These are phyloP conservation scores for Cryptococcus sp. DNA, from an alignment of 1,284 basidiomycete species.

Conservation along the genomic window DNA sequence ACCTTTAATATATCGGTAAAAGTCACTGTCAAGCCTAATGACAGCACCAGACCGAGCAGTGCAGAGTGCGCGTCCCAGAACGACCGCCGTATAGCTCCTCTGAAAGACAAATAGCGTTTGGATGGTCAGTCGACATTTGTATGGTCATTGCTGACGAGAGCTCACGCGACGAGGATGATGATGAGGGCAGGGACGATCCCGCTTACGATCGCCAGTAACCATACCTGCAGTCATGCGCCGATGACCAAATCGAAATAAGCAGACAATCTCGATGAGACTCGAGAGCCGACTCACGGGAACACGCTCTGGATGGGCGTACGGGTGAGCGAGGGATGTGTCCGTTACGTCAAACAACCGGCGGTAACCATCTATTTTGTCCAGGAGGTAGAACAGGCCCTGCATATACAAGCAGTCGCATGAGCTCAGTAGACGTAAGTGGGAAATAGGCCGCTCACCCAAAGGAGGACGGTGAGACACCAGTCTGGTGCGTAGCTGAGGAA, in stretches of 20 bases:
- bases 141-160: not conserved
- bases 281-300: slow-evolving; percentile 67
- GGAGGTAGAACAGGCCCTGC: slow-evolving; percentile 65
- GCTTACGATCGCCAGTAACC: slow-evolving; percentile 67
- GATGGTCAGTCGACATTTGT: not conserved
- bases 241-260: too few species aligned
- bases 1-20: slow-evolving; percentile 81
- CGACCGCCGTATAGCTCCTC: slow-evolving; percentile 58
- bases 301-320: slow-evolving; percentile 79
- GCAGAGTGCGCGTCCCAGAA: slow-evolving; percentile 88
- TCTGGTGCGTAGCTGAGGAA: slow-evolving; percentile 50
- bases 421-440: not conserved
- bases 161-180: slow-evolving; percentile 66
- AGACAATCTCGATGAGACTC: too few species aligned
- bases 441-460: slow-evolving; percentile 42
- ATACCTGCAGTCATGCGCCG: slow-evolving; percentile 47
- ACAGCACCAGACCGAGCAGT: slow-evolving; percentile 62
- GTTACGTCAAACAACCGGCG: slow-evolving; percentile 76
- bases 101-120: not conserved
- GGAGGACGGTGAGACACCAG: slow-evolving; percentile 50
- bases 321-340: slow-evolving; percentile 68
- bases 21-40: slow-evolving; percentile 55
- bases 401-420: not conserved
- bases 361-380: slow-evolving; percentile 78
- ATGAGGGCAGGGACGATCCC: slow-evolving; percentile 69